phyloP scores from a whole-genome alignment of 306 rosid species.

The Boehmeria nivea region DNA sequence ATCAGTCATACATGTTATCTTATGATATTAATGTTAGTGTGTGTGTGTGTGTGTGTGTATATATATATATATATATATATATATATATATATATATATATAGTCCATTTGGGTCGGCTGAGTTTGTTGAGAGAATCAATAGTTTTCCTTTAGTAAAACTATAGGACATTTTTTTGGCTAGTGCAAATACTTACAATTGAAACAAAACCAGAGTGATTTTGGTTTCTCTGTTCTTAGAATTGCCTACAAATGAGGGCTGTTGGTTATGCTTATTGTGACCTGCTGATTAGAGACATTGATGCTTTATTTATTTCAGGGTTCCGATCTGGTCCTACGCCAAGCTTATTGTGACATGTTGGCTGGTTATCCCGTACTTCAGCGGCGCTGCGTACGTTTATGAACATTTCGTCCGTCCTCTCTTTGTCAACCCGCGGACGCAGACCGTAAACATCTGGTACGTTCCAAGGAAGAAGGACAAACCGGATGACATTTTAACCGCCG shows the following conservation, averaged over 20 bases:
- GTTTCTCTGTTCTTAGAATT: not conserved
- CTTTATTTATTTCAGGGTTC: conserved; percentile 54
- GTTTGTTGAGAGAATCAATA: no score
- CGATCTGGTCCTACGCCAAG: conserved; percentile 92
- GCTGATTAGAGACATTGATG: no score
- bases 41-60: no score
- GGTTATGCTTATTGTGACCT: no score
- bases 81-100: no score
- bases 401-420: conserved; percentile 79
- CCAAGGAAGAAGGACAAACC: conserved; percentile 77
- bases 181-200: no score
- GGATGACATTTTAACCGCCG: conserved; percentile 78
- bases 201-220: not conserved
- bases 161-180: no score
- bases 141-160: no score
- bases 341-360: conserved; percentile 77
- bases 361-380: conserved; percentile 88
- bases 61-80: no score
- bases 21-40: no score
- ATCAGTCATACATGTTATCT: not conserved
- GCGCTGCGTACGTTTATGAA: conserved; percentile 91
- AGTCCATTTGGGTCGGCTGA: no score
- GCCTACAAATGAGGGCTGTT: no score
- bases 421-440: conserved; percentile 59
- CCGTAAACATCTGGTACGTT: conserved; percentile 82